phyloP scores from a whole-genome alignment of 352 stramenopile species.

The Phytophthora tentaculata region DNA sequence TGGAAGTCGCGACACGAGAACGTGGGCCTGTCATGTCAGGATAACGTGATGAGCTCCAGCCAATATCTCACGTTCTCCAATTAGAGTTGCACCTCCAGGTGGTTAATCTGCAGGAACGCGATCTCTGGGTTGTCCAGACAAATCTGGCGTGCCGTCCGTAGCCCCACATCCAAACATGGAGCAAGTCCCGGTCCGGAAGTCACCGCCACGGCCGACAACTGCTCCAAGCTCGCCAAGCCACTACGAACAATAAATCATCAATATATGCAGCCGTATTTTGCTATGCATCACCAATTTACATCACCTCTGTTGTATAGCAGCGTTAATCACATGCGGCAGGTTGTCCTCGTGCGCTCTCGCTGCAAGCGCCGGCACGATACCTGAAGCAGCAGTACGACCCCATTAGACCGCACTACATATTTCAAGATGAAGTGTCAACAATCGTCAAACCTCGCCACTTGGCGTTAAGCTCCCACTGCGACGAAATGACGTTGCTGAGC shows the following conservation, averaged over 20 bases:
- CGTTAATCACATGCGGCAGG: constrained; percentile 93
- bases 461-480: constrained; percentile 91
- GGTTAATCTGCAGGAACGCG: constrained; percentile 97
- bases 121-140: constrained; percentile 84
- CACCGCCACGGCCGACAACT: constrained; percentile 96
- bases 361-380: constrained; percentile 96
- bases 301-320: constrained; percentile 90
- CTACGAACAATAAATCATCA: constrained; percentile 32
- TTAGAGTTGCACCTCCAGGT: constrained; percentile 88
- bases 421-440: constrained; percentile 1
- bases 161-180: constrained; percentile 96
- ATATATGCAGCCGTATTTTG: background rate
- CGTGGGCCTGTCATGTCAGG: constrained; percentile 85
- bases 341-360: constrained; percentile 94
- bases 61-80: background rate
- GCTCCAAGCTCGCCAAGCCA: constrained; percentile 62
- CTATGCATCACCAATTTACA: background rate
- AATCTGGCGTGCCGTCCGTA: constrained; percentile 81
- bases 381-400: constrained; percentile 39
- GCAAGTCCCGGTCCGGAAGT: constrained; percentile 97
- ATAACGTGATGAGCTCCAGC: constrained; percentile 1
- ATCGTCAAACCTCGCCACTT: constrained; percentile 74
- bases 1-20: constrained; percentile 93
- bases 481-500: constrained; percentile 93
- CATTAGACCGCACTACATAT: constrained; percentile 3